These are phyloP conservation scores for Solanum medicagineum DNA, from an alignment of 257 asterid species.

Conservation along the genomic window DNA sequence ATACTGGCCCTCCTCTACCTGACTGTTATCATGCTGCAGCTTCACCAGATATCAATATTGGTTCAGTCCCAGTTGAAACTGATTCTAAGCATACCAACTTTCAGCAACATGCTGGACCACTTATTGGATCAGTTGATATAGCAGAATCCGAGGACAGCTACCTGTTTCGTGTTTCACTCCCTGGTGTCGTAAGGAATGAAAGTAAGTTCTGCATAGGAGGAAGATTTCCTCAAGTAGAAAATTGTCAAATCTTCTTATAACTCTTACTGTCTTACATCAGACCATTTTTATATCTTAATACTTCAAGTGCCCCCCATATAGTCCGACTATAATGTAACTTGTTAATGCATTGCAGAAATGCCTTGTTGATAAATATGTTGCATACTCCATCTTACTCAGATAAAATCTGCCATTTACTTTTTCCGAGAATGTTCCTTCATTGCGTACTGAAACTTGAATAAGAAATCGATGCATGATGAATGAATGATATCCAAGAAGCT, in stretches of 20 bases:
- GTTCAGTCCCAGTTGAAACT: neutral
- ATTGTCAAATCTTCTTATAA: neutral
- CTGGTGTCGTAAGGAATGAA: constrained; percentile 26
- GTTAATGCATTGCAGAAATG: neutral
- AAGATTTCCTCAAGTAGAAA: neutral
- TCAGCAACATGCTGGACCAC: neutral
- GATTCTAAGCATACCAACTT: neutral
- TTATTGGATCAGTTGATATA: constrained; percentile 26
- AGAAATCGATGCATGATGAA: neutral
- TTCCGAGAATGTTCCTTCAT: neutral
- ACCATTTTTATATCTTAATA: neutral
- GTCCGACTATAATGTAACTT: neutral
- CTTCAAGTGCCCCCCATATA: neutral
- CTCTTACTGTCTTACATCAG: neutral
- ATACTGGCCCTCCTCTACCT: constrained; percentile 10
- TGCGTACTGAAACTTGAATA: neutral
- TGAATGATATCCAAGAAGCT: neutral
- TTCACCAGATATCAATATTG: neutral
- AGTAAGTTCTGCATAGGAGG: constrained; percentile 7
- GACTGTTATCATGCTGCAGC: neutral
- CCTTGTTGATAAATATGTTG: neutral
- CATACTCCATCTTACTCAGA: neutral
- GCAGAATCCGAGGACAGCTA: constrained; percentile 22
- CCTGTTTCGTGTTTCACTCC: constrained; percentile 31
- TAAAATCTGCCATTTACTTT: neutral